Conservation (phyloP, 2,329 filamentous ascomycete species). For the Ilyonectria destructans region DNA sequence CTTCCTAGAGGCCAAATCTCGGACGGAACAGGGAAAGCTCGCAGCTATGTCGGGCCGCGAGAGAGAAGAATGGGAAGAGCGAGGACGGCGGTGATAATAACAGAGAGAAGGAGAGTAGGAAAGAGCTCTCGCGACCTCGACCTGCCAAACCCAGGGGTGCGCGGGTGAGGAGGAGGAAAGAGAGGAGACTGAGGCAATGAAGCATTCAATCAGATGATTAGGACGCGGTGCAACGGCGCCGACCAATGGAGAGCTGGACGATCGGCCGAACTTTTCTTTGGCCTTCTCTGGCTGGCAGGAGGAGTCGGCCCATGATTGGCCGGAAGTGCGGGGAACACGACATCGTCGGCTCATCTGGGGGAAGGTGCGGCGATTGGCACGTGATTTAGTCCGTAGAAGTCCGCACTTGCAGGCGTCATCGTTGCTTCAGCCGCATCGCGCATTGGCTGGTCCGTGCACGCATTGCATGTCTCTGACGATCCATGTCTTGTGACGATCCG, state of each 20-base stretch:
- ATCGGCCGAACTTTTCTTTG: conserved; percentile 43
- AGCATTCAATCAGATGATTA: conserved; percentile 47
- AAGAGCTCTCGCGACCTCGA: conserved; percentile 49
- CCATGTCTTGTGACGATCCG: background rate
- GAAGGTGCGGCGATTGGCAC: conserved; percentile 44
- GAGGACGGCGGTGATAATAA: conserved; percentile 16
- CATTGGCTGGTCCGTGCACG: conserved; percentile 8
- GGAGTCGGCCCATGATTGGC: conserved; percentile 51
- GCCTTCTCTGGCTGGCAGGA: conserved; percentile 5
- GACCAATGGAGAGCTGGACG: conserved; percentile 44
- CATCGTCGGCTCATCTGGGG: conserved; percentile 40
- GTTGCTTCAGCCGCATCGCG: conserved; percentile 5
- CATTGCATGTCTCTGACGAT: background rate
- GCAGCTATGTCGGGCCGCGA: conserved; percentile 50
- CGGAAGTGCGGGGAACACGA: conserved; percentile 49
- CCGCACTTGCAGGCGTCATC: conserved; percentile 21
- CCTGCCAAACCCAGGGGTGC: conserved; percentile 40
- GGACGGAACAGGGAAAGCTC: conserved; percentile 38
- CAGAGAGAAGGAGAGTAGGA: conserved; percentile 25
- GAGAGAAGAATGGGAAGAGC: conserved; percentile 39
- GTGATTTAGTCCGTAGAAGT: conserved; percentile 38
- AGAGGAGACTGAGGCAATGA: conserved; percentile 42
- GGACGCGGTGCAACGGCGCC: conserved; percentile 34
- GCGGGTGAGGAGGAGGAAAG: conserved; percentile 36
- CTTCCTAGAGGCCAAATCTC: conserved; percentile 37